Conservation (phyloP, 306 rosid genomes). For the Prinsepia uniflora region DNA sequence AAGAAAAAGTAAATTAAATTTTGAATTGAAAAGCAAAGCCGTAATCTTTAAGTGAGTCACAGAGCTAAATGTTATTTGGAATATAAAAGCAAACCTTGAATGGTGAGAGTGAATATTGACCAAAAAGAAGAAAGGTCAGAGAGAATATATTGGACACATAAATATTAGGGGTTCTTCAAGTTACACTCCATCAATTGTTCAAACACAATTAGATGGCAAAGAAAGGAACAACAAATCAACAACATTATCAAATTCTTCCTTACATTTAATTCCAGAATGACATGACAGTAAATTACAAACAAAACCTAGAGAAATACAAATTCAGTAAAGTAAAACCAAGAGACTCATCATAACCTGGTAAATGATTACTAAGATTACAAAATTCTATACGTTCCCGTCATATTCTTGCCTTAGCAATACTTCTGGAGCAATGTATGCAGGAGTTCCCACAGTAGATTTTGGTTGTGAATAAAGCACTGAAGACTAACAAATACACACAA, state of each 20-base stretch:
- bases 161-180: neutral
- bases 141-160: neutral
- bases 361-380: too few species aligned
- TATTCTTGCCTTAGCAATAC: too few species aligned
- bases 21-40: neutral
- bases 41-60: neutral
- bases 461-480: slow-evolving; percentile 96
- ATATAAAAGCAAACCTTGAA: slow-evolving; percentile 6
- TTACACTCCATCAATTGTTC: neutral
- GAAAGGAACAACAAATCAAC: neutral
- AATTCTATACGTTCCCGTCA: too few species aligned
- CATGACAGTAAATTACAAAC: too few species aligned
- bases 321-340: too few species aligned
- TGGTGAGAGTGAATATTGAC: too few species aligned
- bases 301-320: too few species aligned
- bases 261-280: neutral
- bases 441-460: slow-evolving; percentile 89
- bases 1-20: neutral
- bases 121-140: too few species aligned
- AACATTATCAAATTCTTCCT: neutral
- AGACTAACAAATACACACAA: slow-evolving; percentile 53
- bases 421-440: too few species aligned
- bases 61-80: neutral
- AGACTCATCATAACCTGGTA: too few species aligned
- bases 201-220: neutral